Evolutionary conservation across 1,139 yeast species (phyloP).

Genomic region (Pichia sp.): DNA sequence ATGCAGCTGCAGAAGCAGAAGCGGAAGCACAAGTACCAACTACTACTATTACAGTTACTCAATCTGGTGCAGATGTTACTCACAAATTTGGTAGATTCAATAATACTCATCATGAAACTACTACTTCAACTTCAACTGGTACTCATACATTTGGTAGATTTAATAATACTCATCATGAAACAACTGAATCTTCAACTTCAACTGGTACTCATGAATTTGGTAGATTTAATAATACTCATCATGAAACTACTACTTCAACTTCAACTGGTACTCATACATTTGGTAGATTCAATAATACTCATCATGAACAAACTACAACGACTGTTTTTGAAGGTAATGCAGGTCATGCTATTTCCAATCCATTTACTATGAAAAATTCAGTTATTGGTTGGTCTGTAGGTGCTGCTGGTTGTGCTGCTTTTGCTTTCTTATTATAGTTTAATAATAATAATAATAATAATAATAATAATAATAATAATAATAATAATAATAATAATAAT

Average conservation of each 20-base stretch:
- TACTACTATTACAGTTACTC: constrained; percentile 25
- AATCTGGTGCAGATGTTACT: constrained; percentile 26
- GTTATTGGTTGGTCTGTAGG: constrained; percentile 25
- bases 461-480: no score
- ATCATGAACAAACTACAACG: constrained; percentile 17
- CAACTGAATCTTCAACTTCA: constrained; percentile 12
- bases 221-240: constrained; percentile 42
- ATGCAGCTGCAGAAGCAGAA: constrained; percentile 25
- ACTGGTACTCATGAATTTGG: constrained; percentile 43
- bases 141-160: constrained; percentile 23
- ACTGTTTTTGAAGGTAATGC: constrained; percentile 19
- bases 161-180: constrained; percentile 21
- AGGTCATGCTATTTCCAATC: constrained; percentile 17
- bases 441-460: not conserved
- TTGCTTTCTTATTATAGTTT: constrained; percentile 26
- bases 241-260: constrained; percentile 27
- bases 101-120: constrained; percentile 15
- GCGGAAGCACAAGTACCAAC: constrained; percentile 19
- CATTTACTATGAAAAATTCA: constrained; percentile 16
- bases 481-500: no score
- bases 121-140: constrained; percentile 15
- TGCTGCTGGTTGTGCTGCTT: constrained; percentile 25
- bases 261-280: constrained; percentile 22
- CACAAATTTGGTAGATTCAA: constrained; percentile 22
- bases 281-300: constrained; percentile 21